Evolutionary conservation across 1,284 basidiomycete genomes (phyloP), one percentile per base, ranked within the genome.

Genomic region (Cutaneotrichosporon sp.): DNA sequence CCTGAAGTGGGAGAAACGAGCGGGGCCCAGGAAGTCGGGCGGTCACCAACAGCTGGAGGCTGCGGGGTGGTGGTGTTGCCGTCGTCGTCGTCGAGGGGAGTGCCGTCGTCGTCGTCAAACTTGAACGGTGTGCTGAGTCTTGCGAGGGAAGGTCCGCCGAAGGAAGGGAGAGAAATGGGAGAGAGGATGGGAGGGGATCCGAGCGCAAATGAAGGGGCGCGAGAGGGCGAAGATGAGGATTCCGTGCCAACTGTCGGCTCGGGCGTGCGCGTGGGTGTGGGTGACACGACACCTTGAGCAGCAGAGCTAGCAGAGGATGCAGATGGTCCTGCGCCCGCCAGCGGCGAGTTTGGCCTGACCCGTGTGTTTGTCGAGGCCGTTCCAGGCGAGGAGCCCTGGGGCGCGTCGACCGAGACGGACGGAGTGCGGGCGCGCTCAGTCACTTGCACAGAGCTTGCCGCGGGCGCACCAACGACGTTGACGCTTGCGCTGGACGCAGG

Each of bases 141-240:
- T 4, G 22, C 42, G 8, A 56, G 46, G 7, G 67, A 62, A n/a
- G 59, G 56, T 5, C 66, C 59, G n/a, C 57, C 55, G n/a, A 70
- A 60, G 13, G 69, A 69, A 38, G 70, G 65, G 43, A 71, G 71
- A 4, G 71, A 69, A 38, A 71, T 66, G 45, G 71, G 71, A 3
- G 71, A 71, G 6, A 72, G 51, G 27, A 54, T 53, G 24, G 72
- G 70, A 36, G 69, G 63, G 25, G 72, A 58, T 54, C 46, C 62
- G 51, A 54, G 58, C 52, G 34, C 31, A 27, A 50, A 31, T 16
- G 47, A 50, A 31, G 47, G 47, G 27, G 24, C 36, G 36, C n/a
- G 13, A 34, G 55, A 13, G 33, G 46, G 38, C 38, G 38, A 42
- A 8, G 18, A 6, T 7, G 38, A 42, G 16, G 38, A 42, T 42